Evolutionary conservation across 1,284 basidiomycete genomes (phyloP), one percentile per base, ranked within the genome.

Genomic region (Polyporus tsugae): DNA sequence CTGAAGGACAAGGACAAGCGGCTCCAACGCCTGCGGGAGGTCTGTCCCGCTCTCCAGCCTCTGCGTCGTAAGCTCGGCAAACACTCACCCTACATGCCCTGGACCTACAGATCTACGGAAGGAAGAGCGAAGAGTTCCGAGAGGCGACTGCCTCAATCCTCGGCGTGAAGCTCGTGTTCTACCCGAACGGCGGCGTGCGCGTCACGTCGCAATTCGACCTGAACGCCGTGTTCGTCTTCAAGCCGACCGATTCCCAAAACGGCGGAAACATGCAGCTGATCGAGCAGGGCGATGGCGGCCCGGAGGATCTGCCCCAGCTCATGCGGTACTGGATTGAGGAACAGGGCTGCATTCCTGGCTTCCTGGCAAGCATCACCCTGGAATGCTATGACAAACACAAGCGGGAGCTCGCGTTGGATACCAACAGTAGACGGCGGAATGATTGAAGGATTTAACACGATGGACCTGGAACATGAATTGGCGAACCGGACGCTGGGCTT

Each of bases 121-220:
- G 89, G 42, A 96, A 95, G 78, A 89, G 89, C 4, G 86, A 88
- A 60, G 94, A 96, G 76, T 95, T 96, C 80, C 85, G 91, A 19
- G 92, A 94, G 73, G 90, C 93, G 15, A 90, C 96, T 61, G 89
- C 89, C 0, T 88, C 90, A 0, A 89, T 97, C 57, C 86, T 97
- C 1, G 95, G 95, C 2, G 89, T 95, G 73, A 95, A 95, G 78
- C 84, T 96, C 44, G 89, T 91, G 1, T 96, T 96, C 77, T 91
- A 93, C 70, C 91, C 91, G 4, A 95, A 94, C 64, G 94, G 94
- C 0, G 89, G 93, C 71, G 90, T 96, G 53, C 87, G 93, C 42
- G 88, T 96, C 64, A 95, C 94, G 4, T 92, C 90, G n/a, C 83
- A 91, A 67, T 95, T 90, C 78, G 92, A 94, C 75, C 82, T 92